These are phyloP conservation scores for Trametes villosa DNA, from an alignment of 768 basidiomycete species.

Conservation along the genomic window DNA sequence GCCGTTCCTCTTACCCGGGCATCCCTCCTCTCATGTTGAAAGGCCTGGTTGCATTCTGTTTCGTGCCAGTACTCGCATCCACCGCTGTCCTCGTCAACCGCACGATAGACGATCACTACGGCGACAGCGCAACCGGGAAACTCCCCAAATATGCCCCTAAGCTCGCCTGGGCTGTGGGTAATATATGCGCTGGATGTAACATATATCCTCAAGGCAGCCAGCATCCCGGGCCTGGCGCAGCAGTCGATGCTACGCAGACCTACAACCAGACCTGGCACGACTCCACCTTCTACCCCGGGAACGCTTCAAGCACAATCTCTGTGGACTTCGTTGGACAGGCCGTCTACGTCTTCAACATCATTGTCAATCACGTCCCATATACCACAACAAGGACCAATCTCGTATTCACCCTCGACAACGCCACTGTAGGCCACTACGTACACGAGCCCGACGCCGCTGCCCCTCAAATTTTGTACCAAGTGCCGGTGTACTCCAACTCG, in stretches of 20 bases:
- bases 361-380: slow-evolving; percentile 5
- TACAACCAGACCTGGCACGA: slow-evolving; percentile 23
- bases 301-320: not conserved
- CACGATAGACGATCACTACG: not conserved
- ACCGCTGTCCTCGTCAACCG: not conserved
- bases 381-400: slow-evolving; percentile 10
- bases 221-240: not conserved
- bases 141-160: not conserved
- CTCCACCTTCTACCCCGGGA: not conserved
- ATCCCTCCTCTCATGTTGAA: not conserved
- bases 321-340: slow-evolving; percentile 10
- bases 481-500: slow-evolving; percentile 5
- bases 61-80: not conserved
- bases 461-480: slow-evolving; percentile 6
- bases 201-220: not conserved
- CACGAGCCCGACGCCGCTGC: not conserved
- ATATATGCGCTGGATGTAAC: not conserved
- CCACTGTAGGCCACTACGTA: not conserved
- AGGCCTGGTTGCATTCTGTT: not conserved
- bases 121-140: not conserved
- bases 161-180: slow-evolving; percentile 7
- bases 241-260: not conserved
- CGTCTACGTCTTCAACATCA: slow-evolving; percentile 19
- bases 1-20: too few species aligned
- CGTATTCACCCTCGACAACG: slow-evolving; percentile 17